Percentiles rank a stretch among this genome's conserved stretches.
phyloP scores from a whole-genome alignment of 257 asterid genomes.

The Linaria vulgaris region DNA sequence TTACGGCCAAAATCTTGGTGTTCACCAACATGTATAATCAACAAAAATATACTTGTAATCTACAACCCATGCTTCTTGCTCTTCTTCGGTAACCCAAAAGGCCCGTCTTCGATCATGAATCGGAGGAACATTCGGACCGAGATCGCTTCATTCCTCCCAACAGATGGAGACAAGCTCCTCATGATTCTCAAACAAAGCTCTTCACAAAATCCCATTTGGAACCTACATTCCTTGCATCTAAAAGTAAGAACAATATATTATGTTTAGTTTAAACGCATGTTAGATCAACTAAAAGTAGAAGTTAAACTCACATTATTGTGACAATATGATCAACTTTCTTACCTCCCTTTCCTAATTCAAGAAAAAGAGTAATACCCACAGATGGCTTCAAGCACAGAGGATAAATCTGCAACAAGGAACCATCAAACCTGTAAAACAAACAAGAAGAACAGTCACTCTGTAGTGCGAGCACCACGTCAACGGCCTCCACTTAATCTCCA shows the following conservation, averaged over 20 bases:
- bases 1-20: no score
- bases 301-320: no score
- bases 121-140: conserved; percentile 39
- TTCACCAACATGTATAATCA: no score
- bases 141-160: conserved; percentile 47
- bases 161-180: conserved; percentile 7
- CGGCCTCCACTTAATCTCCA: conserved; percentile 92
- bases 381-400: conserved; percentile 43
- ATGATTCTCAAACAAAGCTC: neutral
- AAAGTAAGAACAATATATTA: no score
- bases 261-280: no score
- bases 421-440: conserved; percentile 57
- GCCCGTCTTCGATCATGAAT: no score
- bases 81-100: no score
- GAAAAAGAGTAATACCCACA: neutral
- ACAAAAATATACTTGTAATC: no score
- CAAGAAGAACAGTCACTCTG: conserved; percentile 52
- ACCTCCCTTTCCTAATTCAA: neutral
- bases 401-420: conserved; percentile 64
- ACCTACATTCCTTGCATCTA: neutral
- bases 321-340: neutral
- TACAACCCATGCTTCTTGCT: no score
- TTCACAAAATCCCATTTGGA: conserved; percentile 15
- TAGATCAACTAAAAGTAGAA: no score
- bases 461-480: conserved; percentile 65